Conservation (phyloP, 1,139 yeast species). For the Saccharomyces hybrid region DNA sequence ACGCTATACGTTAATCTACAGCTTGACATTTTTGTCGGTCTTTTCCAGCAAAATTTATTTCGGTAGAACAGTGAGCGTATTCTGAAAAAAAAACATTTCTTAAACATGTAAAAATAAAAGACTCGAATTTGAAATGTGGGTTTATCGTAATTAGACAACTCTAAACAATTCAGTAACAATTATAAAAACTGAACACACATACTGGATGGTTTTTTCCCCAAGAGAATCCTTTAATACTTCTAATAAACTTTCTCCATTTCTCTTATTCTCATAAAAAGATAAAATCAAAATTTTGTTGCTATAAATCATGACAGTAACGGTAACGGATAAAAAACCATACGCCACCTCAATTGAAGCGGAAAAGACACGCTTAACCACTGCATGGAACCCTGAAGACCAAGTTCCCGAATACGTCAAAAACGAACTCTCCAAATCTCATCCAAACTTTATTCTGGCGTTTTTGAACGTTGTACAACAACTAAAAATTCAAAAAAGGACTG, state of each 20-base stretch:
- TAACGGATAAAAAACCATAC: not conserved
- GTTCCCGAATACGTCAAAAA: slow-evolving; percentile 21
- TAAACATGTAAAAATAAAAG: not conserved
- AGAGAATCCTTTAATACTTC: not conserved
- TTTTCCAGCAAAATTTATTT: not conserved
- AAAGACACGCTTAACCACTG: slow-evolving; percentile 2
- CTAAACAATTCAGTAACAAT: not conserved
- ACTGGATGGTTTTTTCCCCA: not conserved
- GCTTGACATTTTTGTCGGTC: not conserved
- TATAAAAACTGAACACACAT: not conserved
- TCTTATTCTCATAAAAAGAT: not conserved
- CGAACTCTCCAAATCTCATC: slow-evolving; percentile 13
- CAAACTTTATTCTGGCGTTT: slow-evolving; percentile 57
- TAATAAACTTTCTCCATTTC: not conserved
- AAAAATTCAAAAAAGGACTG: slow-evolving; percentile 81
- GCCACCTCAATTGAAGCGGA: not conserved
- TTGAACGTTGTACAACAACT: slow-evolving; percentile 68
- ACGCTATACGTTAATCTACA: not conserved
- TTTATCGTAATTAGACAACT: not conserved
- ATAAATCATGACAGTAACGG: not conserved
- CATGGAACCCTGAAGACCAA: slow-evolving; percentile 30
- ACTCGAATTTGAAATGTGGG: not conserved
- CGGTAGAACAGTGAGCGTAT: not conserved
- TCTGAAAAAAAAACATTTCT: not conserved
- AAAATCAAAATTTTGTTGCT: not conserved